phyloP scores from a whole-genome alignment of 1,284 basidiomycete genomes.

The Trichosporon faecale region DNA sequence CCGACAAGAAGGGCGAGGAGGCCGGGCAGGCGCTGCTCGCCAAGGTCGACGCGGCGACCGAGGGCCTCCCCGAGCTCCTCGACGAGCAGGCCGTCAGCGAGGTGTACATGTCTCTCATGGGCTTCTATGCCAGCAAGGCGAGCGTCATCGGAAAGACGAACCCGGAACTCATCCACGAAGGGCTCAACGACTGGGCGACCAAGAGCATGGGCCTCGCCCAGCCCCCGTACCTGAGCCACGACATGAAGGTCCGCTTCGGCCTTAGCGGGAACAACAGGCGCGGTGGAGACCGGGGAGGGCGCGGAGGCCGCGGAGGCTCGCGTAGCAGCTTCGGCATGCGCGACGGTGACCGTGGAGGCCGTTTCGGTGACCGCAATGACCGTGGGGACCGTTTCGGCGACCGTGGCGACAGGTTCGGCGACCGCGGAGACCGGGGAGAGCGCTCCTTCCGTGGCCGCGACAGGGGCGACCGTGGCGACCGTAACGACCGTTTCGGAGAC shows the following conservation, averaged over 20 bases:
- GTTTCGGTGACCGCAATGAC: constrained; percentile 9
- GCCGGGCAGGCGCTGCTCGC: constrained; percentile 20
- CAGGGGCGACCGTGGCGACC: constrained; percentile 1
- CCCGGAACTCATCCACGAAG: constrained; percentile 58
- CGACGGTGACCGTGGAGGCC: neutral
- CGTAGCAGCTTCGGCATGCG: constrained; percentile 11
- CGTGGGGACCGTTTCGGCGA: neutral
- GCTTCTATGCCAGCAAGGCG: constrained; percentile 65
- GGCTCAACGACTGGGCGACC: constrained; percentile 65
- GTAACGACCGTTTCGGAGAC: neutral
- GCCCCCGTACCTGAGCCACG: constrained; percentile 57
- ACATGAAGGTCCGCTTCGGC: constrained; percentile 54
- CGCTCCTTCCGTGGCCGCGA: neutral
- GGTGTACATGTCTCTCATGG: constrained; percentile 68
- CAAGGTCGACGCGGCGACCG: constrained; percentile 51
- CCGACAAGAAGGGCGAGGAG: constrained; percentile 53
- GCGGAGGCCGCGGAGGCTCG: constrained; percentile 8
- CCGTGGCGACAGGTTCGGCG: neutral
- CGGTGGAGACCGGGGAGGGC: no score
- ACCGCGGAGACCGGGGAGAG: neutral
- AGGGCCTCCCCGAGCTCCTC: constrained; percentile 52
- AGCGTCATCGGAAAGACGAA: constrained; percentile 57
- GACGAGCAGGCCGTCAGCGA: constrained; percentile 62
- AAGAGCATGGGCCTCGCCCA: constrained; percentile 57
- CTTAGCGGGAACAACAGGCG: constrained; percentile 4